Conservation (phyloP, 148 eudicot genomes). For the Agrostemma githago region DNA sequence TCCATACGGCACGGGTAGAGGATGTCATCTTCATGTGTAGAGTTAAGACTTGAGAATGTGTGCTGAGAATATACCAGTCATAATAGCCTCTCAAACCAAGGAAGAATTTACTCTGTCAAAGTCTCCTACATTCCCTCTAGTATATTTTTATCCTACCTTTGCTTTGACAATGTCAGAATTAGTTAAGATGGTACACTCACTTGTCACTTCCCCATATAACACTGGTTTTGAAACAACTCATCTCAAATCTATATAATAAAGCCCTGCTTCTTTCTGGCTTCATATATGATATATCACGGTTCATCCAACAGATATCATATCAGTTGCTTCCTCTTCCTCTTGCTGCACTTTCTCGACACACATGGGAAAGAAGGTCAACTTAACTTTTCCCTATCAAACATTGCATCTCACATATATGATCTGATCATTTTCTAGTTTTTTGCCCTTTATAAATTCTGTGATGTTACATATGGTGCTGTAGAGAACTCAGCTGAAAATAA, state of each 20-base stretch:
- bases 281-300: background rate
- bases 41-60: background rate
- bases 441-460: background rate
- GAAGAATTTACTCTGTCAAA: slow-evolving; percentile 8
- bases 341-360: background rate
- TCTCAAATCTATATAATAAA: background rate
- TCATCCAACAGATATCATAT: too few relatives aligned
- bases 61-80: background rate
- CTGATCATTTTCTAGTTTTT: background rate
- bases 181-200: background rate
- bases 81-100: background rate
- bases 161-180: slow-evolving; percentile 3
- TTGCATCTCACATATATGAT: background rate
- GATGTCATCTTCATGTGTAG: background rate
- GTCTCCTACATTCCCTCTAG: background rate
- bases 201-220: background rate
- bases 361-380: slow-evolving; percentile 29
- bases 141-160: background rate
- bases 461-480: slow-evolving; percentile 12
- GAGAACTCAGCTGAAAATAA: slow-evolving; percentile 27
- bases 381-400: background rate
- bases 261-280: background rate
- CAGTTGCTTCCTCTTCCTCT: background rate
- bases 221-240: background rate
- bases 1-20: too few relatives aligned